Conservation (phyloP, 352 stramenopile species). For the Phytopythium aichiense region DNA sequence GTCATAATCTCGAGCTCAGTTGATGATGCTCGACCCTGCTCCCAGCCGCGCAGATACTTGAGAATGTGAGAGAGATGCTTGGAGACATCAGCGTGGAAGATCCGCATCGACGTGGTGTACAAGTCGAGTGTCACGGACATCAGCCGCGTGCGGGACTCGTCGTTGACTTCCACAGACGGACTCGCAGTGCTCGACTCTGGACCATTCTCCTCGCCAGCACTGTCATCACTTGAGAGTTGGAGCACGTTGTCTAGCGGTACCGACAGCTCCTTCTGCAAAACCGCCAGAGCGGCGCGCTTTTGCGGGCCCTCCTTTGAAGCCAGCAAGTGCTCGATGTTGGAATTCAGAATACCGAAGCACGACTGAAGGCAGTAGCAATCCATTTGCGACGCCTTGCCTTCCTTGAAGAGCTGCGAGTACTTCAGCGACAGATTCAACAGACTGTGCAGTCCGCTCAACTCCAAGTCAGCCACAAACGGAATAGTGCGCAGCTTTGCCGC, state of each 20-base stretch:
- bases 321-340: conserved; percentile 33
- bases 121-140: conserved; percentile 39
- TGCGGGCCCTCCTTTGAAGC: conserved; percentile 4
- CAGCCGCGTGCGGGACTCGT: conserved; percentile 15
- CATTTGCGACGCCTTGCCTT: conserved; percentile 8
- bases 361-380: conserved; percentile 36
- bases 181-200: not conserved
- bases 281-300: conserved; percentile 14
- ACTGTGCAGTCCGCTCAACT: conserved; percentile 25
- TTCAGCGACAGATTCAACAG: conserved; percentile 26
- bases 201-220: not conserved
- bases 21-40: conserved; percentile 17
- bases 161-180: conserved; percentile 9
- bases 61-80: conserved; percentile 42
- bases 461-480: conserved; percentile 43
- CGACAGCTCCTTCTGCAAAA: conserved; percentile 21
- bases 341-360: conserved; percentile 38
- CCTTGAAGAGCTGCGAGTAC: conserved; percentile 31
- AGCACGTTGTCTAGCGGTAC: conserved; percentile 31
- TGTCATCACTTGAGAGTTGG: conserved; percentile 16
- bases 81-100: conserved; percentile 42
- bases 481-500: conserved; percentile 2
- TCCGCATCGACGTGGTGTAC: conserved; percentile 45
- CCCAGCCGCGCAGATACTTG: conserved; percentile 35
- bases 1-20: conserved; percentile 46